Evolutionary conservation across 2,329 filamentous ascomycete genomes (phyloP), one percentile per base, ranked within the genome.

Genomic region (Tympanopsis confertula): DNA sequence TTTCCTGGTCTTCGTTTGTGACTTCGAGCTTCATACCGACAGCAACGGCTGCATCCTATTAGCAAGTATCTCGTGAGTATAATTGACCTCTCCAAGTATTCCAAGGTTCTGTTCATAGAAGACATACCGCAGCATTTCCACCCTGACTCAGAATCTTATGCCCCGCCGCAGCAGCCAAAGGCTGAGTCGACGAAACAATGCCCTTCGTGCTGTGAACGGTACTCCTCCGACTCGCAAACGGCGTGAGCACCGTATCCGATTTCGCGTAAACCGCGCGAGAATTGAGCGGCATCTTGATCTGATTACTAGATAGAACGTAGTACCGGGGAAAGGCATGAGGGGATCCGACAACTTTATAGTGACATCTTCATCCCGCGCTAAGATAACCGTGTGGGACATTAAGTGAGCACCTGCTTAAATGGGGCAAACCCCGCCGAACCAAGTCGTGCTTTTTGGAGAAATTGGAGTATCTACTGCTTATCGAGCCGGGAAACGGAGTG

Each of bases 11-110:
- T 36, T 20, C 13, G 28, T 20, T 5, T 2, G 1, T 15, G 7
- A 13, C 13, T 35, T 7, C 35, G n/a, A 19, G 15, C 19, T 4
- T 33, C 71, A 44, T 67, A 84, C 81, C 82, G 43, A 94, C 86
- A 32, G 91, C 91, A 3, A 96, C 86, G 5, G 91, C 89, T n/a
- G 91, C 89, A 66, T 96, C 89, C 86, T 93, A 37, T 7, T n/a
- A n/a, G n/a, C n/a, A n/a, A n/a, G n/a, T n/a, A n/a, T n/a, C n/a
- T n/a, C n/a, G n/a, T n/a, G n/a, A n/a, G n/a, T n/a, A n/a, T n/a
- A n/a, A n/a, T n/a, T n/a, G n/a, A n/a, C n/a, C n/a, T n/a, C n/a
- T n/a, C n/a, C n/a, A n/a, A n/a, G n/a, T n/a, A n/a, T n/a, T n/a
- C n/a, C n/a, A n/a, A n/a, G n/a, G n/a, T n/a, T n/a, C 10, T 28